These are phyloP conservation scores for Porcisia deanei DNA, from an alignment of 208 protist species.

Conservation along the genomic window DNA sequence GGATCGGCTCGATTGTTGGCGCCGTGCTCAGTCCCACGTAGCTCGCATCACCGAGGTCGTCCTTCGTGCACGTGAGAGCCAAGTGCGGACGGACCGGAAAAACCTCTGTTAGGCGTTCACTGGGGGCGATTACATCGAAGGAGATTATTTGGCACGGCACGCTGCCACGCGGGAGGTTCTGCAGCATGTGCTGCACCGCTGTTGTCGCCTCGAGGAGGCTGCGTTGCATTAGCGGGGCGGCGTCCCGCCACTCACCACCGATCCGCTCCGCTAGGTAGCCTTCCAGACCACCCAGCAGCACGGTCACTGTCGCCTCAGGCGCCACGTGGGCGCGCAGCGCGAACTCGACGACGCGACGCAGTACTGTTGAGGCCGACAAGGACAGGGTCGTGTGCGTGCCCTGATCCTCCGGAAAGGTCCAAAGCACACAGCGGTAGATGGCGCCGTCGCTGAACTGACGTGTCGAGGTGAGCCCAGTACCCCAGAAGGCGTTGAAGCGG, in stretches of 20 bases:
- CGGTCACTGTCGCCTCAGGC: constrained; percentile 33
- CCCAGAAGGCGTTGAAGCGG: constrained; percentile 85
- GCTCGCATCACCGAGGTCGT: constrained; percentile 44
- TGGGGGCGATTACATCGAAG: constrained; percentile 76
- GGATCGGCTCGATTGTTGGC: constrained; percentile 71
- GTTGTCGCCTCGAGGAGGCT: constrained; percentile 60
- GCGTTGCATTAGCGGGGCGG: constrained; percentile 55
- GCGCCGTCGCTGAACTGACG: constrained; percentile 86
- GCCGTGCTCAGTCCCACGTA: constrained; percentile 64
- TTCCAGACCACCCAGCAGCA: constrained; percentile 67
- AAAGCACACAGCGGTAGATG: constrained; percentile 87
- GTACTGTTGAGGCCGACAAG: constrained; percentile 55
- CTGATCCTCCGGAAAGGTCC: constrained; percentile 58
- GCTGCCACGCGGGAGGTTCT: constrained; percentile 49
- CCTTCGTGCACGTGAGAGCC: constrained; percentile 70
- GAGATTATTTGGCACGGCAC: constrained; percentile 78
- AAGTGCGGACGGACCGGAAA: constrained; percentile 83
- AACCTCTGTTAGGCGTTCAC: constrained; percentile 68
- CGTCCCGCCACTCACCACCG: constrained; percentile 79
- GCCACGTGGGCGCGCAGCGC: constrained; percentile 61
- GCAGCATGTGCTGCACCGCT: constrained; percentile 63
- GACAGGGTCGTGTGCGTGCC: constrained; percentile 54
- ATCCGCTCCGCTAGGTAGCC: constrained; percentile 65
- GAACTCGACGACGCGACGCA: constrained; percentile 59
- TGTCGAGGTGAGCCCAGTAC: constrained; percentile 61